Evolutionary conservation across 306 rosid species (phyloP).

Genomic region (Rosa chinensis): DNA sequence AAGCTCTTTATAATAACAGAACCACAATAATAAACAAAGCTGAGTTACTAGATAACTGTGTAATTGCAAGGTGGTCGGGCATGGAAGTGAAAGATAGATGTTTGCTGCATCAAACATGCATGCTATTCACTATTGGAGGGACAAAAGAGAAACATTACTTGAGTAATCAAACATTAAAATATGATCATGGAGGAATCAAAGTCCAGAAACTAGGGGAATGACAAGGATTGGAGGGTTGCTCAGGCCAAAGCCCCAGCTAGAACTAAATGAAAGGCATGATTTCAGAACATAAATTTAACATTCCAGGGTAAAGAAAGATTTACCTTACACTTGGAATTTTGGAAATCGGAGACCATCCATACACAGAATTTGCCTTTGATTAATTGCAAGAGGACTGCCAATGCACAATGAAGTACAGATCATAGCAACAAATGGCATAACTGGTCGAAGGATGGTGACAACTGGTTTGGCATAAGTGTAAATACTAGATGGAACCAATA

Average conservation of each 20-base stretch:
- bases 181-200: constrained; percentile 8
- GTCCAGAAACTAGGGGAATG: too few relatives aligned
- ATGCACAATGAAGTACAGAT: constrained; percentile 94
- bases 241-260: not conserved
- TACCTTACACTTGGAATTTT: constrained; percentile 73
- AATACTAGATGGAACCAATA: too few relatives aligned
- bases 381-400: constrained; percentile 92
- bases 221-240: too few relatives aligned
- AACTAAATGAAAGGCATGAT: not conserved
- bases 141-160: not conserved
- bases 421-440: constrained; percentile 96
- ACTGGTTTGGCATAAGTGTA: constrained; percentile 86
- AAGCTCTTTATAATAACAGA: too few relatives aligned
- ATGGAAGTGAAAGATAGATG: not conserved
- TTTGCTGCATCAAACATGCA: not conserved
- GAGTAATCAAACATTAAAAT: not conserved
- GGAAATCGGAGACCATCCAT: constrained; percentile 74
- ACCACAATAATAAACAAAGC: too few relatives aligned
- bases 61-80: too few relatives aligned
- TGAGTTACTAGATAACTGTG: too few relatives aligned
- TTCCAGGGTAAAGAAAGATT: constrained; percentile 8
- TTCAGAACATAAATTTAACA: constrained; percentile 7
- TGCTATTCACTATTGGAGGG: not conserved
- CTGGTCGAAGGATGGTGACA: constrained; percentile 69
- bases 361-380: constrained; percentile 69